Percentiles rank a stretch among this genome's conserved stretches.
Evolutionary conservation across 768 basidiomycete species (phyloP).

Genomic region (Phaeolepiota aurea): DNA sequence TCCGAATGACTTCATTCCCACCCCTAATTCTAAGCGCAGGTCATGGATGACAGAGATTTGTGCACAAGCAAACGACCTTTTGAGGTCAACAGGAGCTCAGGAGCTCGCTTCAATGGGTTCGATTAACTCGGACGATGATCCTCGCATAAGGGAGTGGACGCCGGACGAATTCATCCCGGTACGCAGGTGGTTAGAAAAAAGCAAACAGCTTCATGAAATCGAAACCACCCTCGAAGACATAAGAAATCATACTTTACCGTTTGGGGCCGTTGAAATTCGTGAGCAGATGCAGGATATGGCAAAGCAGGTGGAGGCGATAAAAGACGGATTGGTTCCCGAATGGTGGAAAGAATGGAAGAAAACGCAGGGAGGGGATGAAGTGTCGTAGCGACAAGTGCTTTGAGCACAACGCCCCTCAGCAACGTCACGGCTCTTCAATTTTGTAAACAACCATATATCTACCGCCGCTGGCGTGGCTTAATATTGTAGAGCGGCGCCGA

Average conservation of each 20-base stretch:
- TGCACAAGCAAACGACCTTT: not conserved
- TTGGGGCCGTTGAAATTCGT: not conserved
- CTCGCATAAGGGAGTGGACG: conserved; percentile 11
- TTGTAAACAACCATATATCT: too few relatives aligned
- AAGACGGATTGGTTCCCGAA: conserved; percentile 6
- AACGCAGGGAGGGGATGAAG: too few relatives aligned
- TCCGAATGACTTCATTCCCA: too few relatives aligned
- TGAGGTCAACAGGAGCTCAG: conserved; percentile 4
- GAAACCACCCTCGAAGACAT: not conserved
- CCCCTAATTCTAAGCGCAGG: too few relatives aligned
- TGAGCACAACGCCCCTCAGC: too few relatives aligned
- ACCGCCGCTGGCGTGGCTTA: too few relatives aligned
- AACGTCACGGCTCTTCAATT: too few relatives aligned
- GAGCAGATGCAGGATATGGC: not conserved
- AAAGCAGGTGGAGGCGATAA: not conserved
- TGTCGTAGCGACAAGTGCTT: too few relatives aligned
- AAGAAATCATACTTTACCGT: too few relatives aligned
- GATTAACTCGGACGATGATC: conserved; percentile 12
- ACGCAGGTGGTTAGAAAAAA: not conserved
- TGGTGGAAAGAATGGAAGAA: conserved; percentile 2
- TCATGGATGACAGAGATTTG: not conserved
- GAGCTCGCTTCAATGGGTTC: conserved; percentile 11
- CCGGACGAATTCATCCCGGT: not conserved
- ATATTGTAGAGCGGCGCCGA: conserved; percentile 3
- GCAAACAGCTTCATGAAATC: not conserved